These are phyloP conservation scores for Pseudohalonectria lignicola DNA, from an alignment of 2,329 filamentous ascomycete genomes.

Conservation along the genomic window DNA sequence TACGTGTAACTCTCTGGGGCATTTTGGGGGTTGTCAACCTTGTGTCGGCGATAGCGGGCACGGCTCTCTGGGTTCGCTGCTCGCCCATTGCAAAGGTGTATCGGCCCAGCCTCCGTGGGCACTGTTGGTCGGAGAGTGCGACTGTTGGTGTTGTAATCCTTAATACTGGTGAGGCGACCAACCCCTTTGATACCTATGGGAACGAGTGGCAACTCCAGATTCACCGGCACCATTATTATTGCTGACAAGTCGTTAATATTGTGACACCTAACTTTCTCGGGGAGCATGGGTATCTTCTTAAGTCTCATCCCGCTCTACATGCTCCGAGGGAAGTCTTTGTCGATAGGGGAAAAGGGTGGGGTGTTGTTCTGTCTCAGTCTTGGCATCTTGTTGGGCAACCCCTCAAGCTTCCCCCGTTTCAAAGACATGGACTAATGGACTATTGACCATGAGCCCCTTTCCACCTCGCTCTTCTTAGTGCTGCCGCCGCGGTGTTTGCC, in stretches of 20 bases:
- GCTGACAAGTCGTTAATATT: too few species aligned
- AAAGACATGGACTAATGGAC: too few species aligned
- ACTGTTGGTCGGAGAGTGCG: neutral
- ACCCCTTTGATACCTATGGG: too few species aligned
- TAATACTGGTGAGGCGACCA: neutral
- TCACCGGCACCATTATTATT: too few species aligned
- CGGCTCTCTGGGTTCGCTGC: conserved; percentile 1
- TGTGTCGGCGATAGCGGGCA: neutral
- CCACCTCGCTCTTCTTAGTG: too few species aligned
- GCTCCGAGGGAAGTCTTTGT: neutral
- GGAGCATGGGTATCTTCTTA: neutral
- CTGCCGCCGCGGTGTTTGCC: neutral
- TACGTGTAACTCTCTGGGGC: neutral
- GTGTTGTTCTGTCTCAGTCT: neutral
- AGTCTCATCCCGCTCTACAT: neutral
- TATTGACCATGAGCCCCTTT: too few species aligned
- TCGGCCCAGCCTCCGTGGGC: neutral
- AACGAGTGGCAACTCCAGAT: too few species aligned
- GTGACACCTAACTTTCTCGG: conserved; percentile 1
- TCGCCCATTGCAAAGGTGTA: conserved; percentile 1
- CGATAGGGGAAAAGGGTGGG: neutral
- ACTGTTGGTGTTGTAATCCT: neutral
- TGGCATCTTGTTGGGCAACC: neutral
- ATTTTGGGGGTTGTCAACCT: neutral
- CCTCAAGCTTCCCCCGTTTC: too few species aligned